Evolutionary conservation across 148 eudicot genomes (phyloP).

Genomic region (Polygonum aviculare): DNA sequence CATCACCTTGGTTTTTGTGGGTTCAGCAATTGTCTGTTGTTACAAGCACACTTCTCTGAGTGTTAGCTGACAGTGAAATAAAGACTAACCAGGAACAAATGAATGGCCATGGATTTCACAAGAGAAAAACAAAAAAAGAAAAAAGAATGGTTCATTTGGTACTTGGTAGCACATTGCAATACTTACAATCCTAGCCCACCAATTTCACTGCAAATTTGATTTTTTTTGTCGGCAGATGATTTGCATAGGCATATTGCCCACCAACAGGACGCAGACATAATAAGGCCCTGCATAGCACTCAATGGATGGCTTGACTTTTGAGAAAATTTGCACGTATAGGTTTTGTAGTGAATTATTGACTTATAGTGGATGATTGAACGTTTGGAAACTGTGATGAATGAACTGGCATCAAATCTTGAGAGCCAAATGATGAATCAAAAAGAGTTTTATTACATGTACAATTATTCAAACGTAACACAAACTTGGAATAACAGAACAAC

Average conservation of each 20-base stretch:
- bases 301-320: neutral
- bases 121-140: neutral
- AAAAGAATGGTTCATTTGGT: neutral
- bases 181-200: neutral
- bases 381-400: neutral
- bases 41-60: neutral
- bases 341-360: neutral
- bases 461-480: neutral
- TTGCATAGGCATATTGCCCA: no score
- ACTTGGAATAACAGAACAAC: neutral
- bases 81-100: no score
- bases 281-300: neutral
- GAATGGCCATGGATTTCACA: neutral
- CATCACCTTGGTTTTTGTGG: neutral
- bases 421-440: neutral
- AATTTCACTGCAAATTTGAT: neutral
- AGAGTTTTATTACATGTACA: conserved; percentile 5
- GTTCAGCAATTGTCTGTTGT: neutral
- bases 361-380: neutral
- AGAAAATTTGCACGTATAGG: neutral
- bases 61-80: neutral
- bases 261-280: neutral
- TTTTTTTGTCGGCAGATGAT: neutral
- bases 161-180: no score
- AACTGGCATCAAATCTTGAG: neutral